Percentiles rank a stretch among this genome's conserved stretches.
Evolutionary conservation across 352 stramenopile species (phyloP).

Genomic region (Phytophthora hibernalis): DNA sequence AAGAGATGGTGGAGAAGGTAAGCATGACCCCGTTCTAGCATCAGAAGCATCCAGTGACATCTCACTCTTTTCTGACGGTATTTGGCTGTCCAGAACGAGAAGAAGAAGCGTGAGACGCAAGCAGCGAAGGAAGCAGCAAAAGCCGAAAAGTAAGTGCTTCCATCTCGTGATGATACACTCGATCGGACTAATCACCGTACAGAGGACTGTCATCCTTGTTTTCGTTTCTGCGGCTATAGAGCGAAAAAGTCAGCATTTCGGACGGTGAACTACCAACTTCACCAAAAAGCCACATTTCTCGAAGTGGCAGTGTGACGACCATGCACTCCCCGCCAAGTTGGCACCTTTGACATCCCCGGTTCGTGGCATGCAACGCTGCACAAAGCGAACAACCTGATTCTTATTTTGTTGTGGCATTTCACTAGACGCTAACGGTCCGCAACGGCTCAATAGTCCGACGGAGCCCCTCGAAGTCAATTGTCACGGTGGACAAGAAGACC

Average conservation of each 20-base stretch:
- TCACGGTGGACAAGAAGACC: constrained; percentile 24
- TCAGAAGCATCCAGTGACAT: constrained; percentile 10
- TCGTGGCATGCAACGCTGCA: background rate
- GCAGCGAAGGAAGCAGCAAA: constrained; percentile 34
- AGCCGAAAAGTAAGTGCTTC: constrained; percentile 23
- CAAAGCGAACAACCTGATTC: constrained; percentile 1
- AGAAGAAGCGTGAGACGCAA: constrained; percentile 45
- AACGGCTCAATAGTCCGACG: constrained; percentile 14
- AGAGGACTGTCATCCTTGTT: constrained; percentile 28
- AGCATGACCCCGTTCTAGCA: constrained; percentile 6
- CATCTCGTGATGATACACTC: background rate
- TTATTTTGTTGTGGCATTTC: constrained; percentile 18
- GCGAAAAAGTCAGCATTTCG: background rate
- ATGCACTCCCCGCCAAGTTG: constrained; percentile 21
- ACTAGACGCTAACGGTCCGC: constrained; percentile 7
- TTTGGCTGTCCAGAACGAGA: constrained; percentile 42
- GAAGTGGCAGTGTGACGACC: constrained; percentile 18
- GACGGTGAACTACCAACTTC: constrained; percentile 11
- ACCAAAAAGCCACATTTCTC: constrained; percentile 18
- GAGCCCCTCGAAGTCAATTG: constrained; percentile 14
- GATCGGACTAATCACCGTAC: constrained; percentile 29
- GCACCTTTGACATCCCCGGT: constrained; percentile 7
- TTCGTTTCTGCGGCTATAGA: constrained; percentile 35
- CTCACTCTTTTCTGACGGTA: constrained; percentile 13
- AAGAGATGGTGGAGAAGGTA: constrained; percentile 89